Evolutionary conservation across 225 moss, liverwort and hornwort genomes (phyloP).

Genomic region (Pseudisothecium myosuroides): DNA sequence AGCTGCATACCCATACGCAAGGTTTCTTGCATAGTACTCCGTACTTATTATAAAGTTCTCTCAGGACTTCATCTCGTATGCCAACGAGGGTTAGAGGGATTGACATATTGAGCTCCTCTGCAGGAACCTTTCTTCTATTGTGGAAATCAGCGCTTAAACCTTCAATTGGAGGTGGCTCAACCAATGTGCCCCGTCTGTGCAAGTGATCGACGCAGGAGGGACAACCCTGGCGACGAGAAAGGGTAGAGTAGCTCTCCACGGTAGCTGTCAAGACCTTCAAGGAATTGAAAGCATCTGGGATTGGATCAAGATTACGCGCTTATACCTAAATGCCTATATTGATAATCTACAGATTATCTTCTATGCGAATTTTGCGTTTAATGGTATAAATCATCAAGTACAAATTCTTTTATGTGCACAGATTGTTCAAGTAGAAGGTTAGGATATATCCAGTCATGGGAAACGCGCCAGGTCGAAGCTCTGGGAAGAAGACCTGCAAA

Average conservation of each 20-base stretch:
- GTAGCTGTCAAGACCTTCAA: not conserved
- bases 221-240: not conserved
- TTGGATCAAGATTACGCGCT: not conserved
- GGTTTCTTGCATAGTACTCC: not conserved
- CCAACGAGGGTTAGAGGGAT: not conserved
- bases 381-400: not conserved
- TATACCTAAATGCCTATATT: not conserved
- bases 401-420: too few species aligned
- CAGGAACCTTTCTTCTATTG: not conserved
- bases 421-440: not conserved
- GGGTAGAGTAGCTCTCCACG: not conserved
- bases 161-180: not conserved
- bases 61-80: not conserved
- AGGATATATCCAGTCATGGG: slow-evolving; percentile 14
- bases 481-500: not conserved
- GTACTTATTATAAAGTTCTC: not conserved
- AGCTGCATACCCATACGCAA: not conserved
- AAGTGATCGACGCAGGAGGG: not conserved
- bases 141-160: not conserved
- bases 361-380: not conserved
- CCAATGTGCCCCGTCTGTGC: not conserved
- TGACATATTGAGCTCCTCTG: not conserved
- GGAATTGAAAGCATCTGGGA: not conserved
- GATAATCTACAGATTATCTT: not conserved
- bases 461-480: slow-evolving; percentile 1